phyloP scores from a whole-genome alignment of 2,329 filamentous ascomycete species.

The Cryphonectria radicalis region DNA sequence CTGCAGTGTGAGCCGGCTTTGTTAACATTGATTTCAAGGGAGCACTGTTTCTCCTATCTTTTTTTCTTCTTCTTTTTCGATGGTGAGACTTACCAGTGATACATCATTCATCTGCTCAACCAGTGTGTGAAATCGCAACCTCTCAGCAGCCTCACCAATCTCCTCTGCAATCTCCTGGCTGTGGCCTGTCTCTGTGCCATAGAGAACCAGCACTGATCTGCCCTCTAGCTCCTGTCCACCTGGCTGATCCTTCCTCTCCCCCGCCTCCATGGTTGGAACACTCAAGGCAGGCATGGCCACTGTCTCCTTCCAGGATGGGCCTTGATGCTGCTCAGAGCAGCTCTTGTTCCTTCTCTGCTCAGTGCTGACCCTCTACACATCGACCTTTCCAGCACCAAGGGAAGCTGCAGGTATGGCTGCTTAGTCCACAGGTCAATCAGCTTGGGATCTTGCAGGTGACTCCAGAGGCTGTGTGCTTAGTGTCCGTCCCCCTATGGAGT shows the following conservation, averaged over 20 bases:
- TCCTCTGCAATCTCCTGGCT: conserved; percentile 90
- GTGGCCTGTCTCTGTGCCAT: conserved; percentile 94
- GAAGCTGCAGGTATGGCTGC: background rate
- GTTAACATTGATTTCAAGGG: conserved; percentile 26
- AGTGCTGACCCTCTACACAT: background rate
- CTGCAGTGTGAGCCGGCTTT: conserved; percentile 40
- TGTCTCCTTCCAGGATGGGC: background rate
- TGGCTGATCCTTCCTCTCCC: conserved; percentile 8
- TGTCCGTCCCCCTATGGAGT: background rate
- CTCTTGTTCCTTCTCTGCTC: background rate
- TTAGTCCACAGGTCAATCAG: background rate
- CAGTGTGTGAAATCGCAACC: conserved; percentile 76
- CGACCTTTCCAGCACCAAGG: background rate
- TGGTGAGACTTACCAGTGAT: conserved; percentile 65
- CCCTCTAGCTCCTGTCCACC: conserved; percentile 31
- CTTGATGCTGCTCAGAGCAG: background rate
- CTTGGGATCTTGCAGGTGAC: background rate
- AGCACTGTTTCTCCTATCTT: background rate
- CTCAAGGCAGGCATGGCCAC: background rate
- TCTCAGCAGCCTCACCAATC: conserved; percentile 72
- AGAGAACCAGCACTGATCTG: conserved; percentile 71
- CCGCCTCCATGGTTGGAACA: conserved; percentile 17
- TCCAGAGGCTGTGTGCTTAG: background rate
- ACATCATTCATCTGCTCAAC: conserved; percentile 79
- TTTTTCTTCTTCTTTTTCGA: too few species aligned